Conservation (phyloP, 1,284 basidiomycete genomes). For the Fomitopsis pinicola region DNA sequence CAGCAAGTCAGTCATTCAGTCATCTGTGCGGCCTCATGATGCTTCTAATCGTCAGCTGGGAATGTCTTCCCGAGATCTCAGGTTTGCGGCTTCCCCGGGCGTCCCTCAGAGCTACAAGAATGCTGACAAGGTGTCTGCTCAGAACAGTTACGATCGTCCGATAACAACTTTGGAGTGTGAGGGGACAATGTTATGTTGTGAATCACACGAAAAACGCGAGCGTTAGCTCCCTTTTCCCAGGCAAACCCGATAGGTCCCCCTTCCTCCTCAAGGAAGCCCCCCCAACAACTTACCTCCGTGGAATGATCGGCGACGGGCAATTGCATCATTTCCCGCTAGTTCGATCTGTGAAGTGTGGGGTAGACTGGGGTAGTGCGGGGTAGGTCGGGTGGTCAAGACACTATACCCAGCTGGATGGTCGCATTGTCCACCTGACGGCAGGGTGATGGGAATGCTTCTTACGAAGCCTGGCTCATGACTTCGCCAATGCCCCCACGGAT, state of each 20-base stretch:
- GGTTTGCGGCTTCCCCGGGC: conserved; percentile 7
- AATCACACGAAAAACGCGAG: not conserved
- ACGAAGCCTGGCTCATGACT: conserved; percentile 6
- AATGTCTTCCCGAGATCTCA: conserved; percentile 10
- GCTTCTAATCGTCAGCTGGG: conserved; percentile 10
- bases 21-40: conserved; percentile 23
- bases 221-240: not conserved
- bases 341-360: conserved; percentile 4
- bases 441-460: conserved; percentile 6
- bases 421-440: conserved; percentile 7
- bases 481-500: conserved; percentile 1
- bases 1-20: conserved; percentile 18
- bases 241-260: no score
- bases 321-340: not conserved
- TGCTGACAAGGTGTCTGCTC: not conserved
- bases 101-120: not conserved
- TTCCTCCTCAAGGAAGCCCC: not conserved
- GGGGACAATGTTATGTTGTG: not conserved
- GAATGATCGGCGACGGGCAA: not conserved
- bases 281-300: not conserved
- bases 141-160: not conserved
- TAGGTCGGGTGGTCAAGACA: not conserved
- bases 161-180: not conserved
- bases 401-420: conserved; percentile 3
- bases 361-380: conserved; percentile 11